Conservation (phyloP, 139 green algal genomes). For the Deuterostichococcus epilithicus region DNA sequence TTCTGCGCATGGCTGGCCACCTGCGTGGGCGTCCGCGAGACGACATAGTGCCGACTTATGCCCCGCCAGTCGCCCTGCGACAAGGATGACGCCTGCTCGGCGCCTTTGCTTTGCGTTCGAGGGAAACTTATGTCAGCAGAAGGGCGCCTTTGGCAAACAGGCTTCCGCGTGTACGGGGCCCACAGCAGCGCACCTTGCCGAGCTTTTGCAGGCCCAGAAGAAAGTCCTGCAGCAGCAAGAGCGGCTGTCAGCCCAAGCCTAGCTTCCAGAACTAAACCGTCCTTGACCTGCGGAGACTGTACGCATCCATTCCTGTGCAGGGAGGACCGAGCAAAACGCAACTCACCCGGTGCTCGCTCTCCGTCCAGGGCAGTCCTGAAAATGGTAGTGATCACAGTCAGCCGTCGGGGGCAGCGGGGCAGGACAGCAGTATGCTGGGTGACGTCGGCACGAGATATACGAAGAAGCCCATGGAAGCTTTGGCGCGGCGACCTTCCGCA, state of each 20-base stretch:
- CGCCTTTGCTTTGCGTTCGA: not conserved
- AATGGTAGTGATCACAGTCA: too few species aligned
- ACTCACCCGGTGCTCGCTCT: constrained; percentile 54
- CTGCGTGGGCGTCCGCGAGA: constrained; percentile 55
- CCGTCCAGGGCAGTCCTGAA: constrained; percentile 56
- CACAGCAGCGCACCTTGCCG: constrained; percentile 28
- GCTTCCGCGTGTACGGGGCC: not conserved
- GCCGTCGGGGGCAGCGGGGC: too few species aligned
- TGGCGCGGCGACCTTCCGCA: too few species aligned
- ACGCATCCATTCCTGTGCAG: too few species aligned
- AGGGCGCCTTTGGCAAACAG: not conserved
- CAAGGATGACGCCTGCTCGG: not conserved
- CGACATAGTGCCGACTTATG: constrained; percentile 66
- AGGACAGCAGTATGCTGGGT: too few species aligned
- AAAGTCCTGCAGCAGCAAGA: constrained; percentile 29
- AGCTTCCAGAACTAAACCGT: not conserved
- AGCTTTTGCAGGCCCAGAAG: constrained; percentile 60
- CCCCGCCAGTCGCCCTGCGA: constrained; percentile 62
- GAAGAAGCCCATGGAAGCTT: too few species aligned
- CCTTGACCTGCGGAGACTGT: not conserved
- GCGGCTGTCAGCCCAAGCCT: not conserved
- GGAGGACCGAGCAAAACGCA: not conserved
- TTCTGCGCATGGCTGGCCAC: constrained; percentile 74
- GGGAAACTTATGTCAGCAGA: not conserved
- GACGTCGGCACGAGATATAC: too few species aligned